phyloP scores from a whole-genome alignment of 2,329 filamentous ascomycete genomes.

The Raffaelea deltoideospora region DNA sequence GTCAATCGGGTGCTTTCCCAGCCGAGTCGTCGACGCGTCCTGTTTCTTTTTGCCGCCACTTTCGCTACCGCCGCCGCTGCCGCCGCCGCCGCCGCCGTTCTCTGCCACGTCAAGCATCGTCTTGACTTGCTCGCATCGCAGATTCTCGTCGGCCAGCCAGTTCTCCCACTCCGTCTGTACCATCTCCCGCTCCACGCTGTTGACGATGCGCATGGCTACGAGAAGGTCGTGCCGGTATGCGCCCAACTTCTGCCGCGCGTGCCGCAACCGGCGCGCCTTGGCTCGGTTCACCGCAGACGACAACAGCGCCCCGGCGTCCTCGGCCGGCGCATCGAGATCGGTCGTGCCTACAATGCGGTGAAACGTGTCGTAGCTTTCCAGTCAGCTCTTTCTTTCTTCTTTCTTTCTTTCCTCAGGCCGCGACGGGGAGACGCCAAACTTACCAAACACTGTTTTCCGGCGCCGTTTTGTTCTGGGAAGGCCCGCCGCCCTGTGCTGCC shows the following conservation, averaged over 20 bases:
- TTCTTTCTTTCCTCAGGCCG: too few relatives aligned
- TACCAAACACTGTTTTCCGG: slow-evolving; percentile 1
- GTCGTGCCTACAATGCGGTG: slow-evolving; percentile 40
- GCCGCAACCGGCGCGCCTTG: slow-evolving; percentile 51
- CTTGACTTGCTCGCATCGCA: slow-evolving; percentile 52
- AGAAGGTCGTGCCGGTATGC: slow-evolving; percentile 78
- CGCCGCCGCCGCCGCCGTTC: slow-evolving; percentile 2
- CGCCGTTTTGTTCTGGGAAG: slow-evolving; percentile 18
- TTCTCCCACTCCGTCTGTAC: slow-evolving; percentile 82
- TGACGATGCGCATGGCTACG: slow-evolving; percentile 80
- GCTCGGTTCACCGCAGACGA: slow-evolving; percentile 32
- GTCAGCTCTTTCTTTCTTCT: too few relatives aligned
- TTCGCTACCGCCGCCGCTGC: neutral
- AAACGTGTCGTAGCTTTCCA: slow-evolving; percentile 42
- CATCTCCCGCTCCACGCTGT: slow-evolving; percentile 76
- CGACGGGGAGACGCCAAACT: too few relatives aligned
- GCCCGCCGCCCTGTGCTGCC: slow-evolving; percentile 25
- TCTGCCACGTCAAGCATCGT: slow-evolving; percentile 23
- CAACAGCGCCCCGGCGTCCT: slow-evolving; percentile 33
- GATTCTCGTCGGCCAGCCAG: slow-evolving; percentile 70
- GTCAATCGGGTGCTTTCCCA: slow-evolving; percentile 10
- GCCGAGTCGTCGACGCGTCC: too few relatives aligned
- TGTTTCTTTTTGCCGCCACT: slow-evolving; percentile 2
- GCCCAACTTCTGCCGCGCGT: slow-evolving; percentile 70
- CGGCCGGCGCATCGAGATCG: slow-evolving; percentile 41